Percentiles rank a stretch among this genome's conserved stretches.
Evolutionary conservation across 108 stramenopile genomes (phyloP).

Genomic region (Schizochytrium sp.): DNA sequence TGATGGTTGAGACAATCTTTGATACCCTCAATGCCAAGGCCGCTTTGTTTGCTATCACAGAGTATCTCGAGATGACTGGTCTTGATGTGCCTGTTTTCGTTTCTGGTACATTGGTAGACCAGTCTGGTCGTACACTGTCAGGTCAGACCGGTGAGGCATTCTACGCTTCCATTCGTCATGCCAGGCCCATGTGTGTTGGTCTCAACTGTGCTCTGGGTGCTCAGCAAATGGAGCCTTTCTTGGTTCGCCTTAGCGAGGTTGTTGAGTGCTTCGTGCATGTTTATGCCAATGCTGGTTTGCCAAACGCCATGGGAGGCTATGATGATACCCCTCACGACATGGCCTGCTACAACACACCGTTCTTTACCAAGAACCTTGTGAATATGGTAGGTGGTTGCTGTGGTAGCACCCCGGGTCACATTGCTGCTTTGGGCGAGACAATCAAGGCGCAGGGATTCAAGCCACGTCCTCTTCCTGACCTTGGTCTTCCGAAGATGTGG

Average conservation of each 20-base stretch:
- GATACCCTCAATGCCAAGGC: constrained; percentile 99
- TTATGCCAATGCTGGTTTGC: constrained; percentile 97
- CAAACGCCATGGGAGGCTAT: constrained; percentile 99
- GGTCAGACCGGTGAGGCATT: constrained; percentile 99
- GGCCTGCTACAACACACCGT: constrained; percentile 89
- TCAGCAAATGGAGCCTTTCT: constrained; percentile 93
- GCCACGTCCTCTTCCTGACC: constrained; percentile 81
- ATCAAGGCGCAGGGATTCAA: constrained; percentile 74
- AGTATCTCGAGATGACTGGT: constrained; percentile 89
- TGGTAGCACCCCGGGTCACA: constrained; percentile 95
- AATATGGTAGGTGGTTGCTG: constrained; percentile 99
- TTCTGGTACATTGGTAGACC: constrained; percentile 96
- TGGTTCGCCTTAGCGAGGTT: constrained; percentile 86
- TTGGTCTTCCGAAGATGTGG: constrained; percentile 87
- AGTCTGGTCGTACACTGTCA: constrained; percentile 95
- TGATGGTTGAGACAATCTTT: constrained; percentile 99
- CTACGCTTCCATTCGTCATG: constrained; percentile 94
- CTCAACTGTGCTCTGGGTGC: constrained; percentile 98
- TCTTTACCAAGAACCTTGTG: constrained; percentile 91
- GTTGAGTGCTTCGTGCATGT: constrained; percentile 97
- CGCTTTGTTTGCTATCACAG: constrained; percentile 91
- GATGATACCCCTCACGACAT: constrained; percentile 96
- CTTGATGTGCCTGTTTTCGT: constrained; percentile 95
- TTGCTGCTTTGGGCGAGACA: constrained; percentile 73
- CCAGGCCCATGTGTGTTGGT: constrained; percentile 97